Base-by-base conservation (phyloP, 2,329 filamentous ascomycete species). In the Aspergillus versicolor region DNA sequence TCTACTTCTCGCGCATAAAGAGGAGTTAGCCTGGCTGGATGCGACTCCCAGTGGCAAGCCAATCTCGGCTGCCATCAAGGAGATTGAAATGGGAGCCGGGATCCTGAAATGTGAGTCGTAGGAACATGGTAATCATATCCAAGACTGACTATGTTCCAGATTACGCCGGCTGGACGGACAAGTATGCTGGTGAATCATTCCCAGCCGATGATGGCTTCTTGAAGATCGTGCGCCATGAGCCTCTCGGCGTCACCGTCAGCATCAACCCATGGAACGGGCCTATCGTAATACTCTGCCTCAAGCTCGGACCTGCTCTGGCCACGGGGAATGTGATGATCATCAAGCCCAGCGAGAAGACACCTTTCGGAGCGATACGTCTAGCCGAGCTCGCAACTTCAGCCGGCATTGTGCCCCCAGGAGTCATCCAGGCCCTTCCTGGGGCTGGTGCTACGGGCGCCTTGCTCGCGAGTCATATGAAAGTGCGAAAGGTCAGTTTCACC, bases 251-350 rank as follows among this genome's bases (percentile, higher is more conserved):
- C 3, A 52, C 44, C 5, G 63, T 61, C 4, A 61, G 60, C 12
- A 61, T 65, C 21, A 43, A 52, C 2, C 54, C 63, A 17, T 65
- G 61, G 60, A 65, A 65, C 45, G 55, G 47, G 3, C 60, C 60
- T 2, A 1, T 62, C 1, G 55, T 19, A 2, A 52, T 32, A 2
- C 12, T 50, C 4, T 52, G 51, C 2, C 17, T 57, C 13, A 61
- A 52, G 53, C 57, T 52, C 54, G 57, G 49, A 40, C 58, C 52
- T 58, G 47, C 53, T 2, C 40, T 51, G 47, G 86, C 86, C 0
- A 84, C 85, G 2, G 87, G 87, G 1, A 89, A 87, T 68, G 83
- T 85, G 2, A 87, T 91, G 80, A 79, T 92, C 13, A 77, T 83
- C 34, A 90, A 90, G 9, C 84, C 84, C 2, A 85, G 86, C 1